Evolutionary conservation across 768 basidiomycete species (phyloP), one percentile per base, ranked within the genome.

Genomic region (Rhizopogon rudus): DNA sequence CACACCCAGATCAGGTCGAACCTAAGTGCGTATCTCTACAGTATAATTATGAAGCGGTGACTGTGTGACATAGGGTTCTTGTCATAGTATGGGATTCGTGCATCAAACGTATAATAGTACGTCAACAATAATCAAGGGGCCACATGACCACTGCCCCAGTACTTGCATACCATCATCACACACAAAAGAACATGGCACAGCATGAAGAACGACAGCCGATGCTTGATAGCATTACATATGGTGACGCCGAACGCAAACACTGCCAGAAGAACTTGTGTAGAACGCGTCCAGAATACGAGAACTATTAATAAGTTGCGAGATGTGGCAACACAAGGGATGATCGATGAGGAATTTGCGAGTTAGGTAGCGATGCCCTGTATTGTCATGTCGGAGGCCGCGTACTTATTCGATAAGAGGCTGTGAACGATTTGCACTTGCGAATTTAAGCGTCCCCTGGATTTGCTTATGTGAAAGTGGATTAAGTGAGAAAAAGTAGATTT

Each of bases 91-190:
- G 22, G 22, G 22, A 25, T 25, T 25, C 22, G 22, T 25, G 22
- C 22, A 25, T 25, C 22, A 25, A 25, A 25, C 22, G 22, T 25
- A 25, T 3, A 20, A 20, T 25, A 22, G 22, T 22, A 22, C 22
- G 22, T 22, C 22, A 22, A 22, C 22, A 22, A 22, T 22, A 22
- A 22, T 22, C 22, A 22, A 22, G 22, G 22, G 22, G 22, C 22
- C 22, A 25, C 25, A 25, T 25, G 25, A 25, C 25, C 25, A 64
- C 87, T 86, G 67, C 96, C 94, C 93, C 93, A 97, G 71, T 96
- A 96, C 71, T 98, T 98, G 82, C 97, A 98, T 40, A 98, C 91
- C 96, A 99, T 98, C 97, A 99, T 98, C 43, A 98, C 94, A 65
- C 88, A 88, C 40, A 98, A 78, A 45, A 99, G 83, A 72, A 93